Evolutionary conservation across 2,329 filamentous ascomycete genomes (phyloP).

Genomic region (Hypoxylon sp.): DNA sequence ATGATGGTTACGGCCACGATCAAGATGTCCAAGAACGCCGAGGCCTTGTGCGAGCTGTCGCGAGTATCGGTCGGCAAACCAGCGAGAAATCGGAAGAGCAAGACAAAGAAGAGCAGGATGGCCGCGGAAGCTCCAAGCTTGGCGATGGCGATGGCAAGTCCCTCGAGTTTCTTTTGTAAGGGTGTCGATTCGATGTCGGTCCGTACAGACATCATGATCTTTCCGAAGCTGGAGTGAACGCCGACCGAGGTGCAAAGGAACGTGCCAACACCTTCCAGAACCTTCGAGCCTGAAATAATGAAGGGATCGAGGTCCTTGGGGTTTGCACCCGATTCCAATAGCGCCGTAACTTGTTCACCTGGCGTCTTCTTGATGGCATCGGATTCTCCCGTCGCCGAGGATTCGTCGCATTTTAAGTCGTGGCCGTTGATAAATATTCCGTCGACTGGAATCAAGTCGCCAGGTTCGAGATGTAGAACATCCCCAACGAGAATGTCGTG

Average conservation of each 20-base stretch:
- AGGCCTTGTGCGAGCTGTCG: conserved; percentile 63
- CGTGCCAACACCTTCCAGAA: conserved; percentile 62
- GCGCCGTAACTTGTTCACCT: conserved; percentile 64
- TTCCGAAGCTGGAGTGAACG: conserved; percentile 62
- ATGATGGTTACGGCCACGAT: conserved; percentile 72
- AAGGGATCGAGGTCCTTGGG: conserved; percentile 67
- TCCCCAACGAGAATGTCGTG: conserved; percentile 72
- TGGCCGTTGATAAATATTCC: conserved; percentile 71
- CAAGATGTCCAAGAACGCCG: conserved; percentile 68
- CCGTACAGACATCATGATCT: conserved; percentile 63
- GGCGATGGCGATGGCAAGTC: conserved; percentile 59
- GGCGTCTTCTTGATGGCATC: conserved; percentile 71
- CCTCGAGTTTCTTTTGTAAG: conserved; percentile 61
- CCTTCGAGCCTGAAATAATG: conserved; percentile 65
- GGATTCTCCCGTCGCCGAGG: conserved; percentile 74
- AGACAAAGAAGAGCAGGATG: conserved; percentile 76
- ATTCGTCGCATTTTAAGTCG: conserved; percentile 73
- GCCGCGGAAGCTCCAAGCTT: conserved; percentile 70
- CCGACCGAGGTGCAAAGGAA: conserved; percentile 63
- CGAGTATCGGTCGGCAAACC: conserved; percentile 60
- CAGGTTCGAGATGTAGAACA: conserved; percentile 71
- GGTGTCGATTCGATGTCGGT: conserved; percentile 61
- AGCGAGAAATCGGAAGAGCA: conserved; percentile 80
- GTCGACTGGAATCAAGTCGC: conserved; percentile 72
- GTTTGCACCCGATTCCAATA: conserved; percentile 60